These are phyloP conservation scores for Geotrichum histeridarum DNA, from an alignment of 1,139 yeast genomes.

Conservation along the genomic window DNA sequence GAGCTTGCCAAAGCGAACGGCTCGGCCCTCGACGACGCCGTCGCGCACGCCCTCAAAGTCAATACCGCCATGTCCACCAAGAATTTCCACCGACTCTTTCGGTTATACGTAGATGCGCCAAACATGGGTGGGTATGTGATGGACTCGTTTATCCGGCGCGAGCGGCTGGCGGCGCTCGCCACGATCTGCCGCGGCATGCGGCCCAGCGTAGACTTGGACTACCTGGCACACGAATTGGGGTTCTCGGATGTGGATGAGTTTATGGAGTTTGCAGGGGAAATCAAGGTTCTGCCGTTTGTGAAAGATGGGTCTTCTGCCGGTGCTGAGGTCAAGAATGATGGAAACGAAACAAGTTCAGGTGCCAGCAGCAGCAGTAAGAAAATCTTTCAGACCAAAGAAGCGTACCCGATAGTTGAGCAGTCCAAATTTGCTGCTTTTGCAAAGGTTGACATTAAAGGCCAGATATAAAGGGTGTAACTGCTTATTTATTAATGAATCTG, in stretches of 20 bases:
- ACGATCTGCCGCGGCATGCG: slow-evolving; percentile 58
- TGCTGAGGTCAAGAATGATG: slow-evolving; percentile 8
- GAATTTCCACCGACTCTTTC: slow-evolving; percentile 54
- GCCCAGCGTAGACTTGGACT: slow-evolving; percentile 44
- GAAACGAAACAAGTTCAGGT: background rate
- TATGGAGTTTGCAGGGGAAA: slow-evolving; percentile 41
- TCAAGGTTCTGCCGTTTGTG: slow-evolving; percentile 42
- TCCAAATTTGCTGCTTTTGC: slow-evolving; percentile 42
- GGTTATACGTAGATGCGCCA: slow-evolving; percentile 42
- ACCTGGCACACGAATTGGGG: slow-evolving; percentile 47
- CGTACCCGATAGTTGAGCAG: slow-evolving; percentile 46
- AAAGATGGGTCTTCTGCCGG: slow-evolving; percentile 21
- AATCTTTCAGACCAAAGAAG: slow-evolving; percentile 41
- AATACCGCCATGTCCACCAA: slow-evolving; percentile 42
- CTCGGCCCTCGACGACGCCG: slow-evolving; percentile 31
- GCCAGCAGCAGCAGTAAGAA: slow-evolving; percentile 17
- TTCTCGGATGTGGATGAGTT: slow-evolving; percentile 40
- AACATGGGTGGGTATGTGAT: slow-evolving; percentile 43
- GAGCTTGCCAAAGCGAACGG: slow-evolving; percentile 24
- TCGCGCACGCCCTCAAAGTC: slow-evolving; percentile 45
- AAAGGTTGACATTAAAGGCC: slow-evolving; percentile 90
- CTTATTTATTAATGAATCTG: too few relatives aligned
- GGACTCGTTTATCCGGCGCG: slow-evolving; percentile 49
- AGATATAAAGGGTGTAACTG: slow-evolving; percentile 42
- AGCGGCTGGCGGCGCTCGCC: slow-evolving; percentile 56